Conservation (phyloP, 352 stramenopile genomes). For the Phytopythium aichiense region DNA sequence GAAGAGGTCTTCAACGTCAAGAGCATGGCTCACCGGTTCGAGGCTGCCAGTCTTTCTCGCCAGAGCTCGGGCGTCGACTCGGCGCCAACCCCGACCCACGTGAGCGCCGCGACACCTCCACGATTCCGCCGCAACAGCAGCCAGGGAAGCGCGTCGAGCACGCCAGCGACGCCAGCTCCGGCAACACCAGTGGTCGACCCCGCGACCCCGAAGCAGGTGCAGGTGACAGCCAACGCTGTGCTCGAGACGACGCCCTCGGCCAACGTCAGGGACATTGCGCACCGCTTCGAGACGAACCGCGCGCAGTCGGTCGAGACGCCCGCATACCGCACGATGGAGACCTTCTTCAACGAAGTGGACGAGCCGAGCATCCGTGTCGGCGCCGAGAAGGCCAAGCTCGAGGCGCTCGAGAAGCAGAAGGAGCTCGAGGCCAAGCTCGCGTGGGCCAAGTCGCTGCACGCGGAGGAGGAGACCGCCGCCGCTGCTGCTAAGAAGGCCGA, state of each 20-base stretch:
- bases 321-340: constrained; percentile 21
- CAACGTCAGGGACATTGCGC: constrained; percentile 43
- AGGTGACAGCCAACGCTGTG: background rate
- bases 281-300: constrained; percentile 63
- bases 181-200: constrained; percentile 1
- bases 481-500: constrained; percentile 12
- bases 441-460: constrained; percentile 10
- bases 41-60: background rate
- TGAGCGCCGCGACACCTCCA: background rate
- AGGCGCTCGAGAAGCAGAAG: constrained; percentile 30
- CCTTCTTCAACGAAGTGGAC: constrained; percentile 30
- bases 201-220: constrained; percentile 10
- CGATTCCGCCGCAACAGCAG: constrained; percentile 4
- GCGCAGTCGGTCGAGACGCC: constrained; percentile 33
- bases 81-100: background rate
- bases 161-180: constrained; percentile 1
- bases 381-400: constrained; percentile 38
- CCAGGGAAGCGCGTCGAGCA: background rate
- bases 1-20: constrained; percentile 4
- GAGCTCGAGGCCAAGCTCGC: constrained; percentile 25
- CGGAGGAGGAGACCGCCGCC: constrained; percentile 9
- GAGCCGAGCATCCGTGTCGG: constrained; percentile 30
- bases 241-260: constrained; percentile 5
- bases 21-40: constrained; percentile 6
- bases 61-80: constrained; percentile 1